Evolutionary conservation across 768 basidiomycete species (phyloP).

Genomic region (Royoungia palumana): DNA sequence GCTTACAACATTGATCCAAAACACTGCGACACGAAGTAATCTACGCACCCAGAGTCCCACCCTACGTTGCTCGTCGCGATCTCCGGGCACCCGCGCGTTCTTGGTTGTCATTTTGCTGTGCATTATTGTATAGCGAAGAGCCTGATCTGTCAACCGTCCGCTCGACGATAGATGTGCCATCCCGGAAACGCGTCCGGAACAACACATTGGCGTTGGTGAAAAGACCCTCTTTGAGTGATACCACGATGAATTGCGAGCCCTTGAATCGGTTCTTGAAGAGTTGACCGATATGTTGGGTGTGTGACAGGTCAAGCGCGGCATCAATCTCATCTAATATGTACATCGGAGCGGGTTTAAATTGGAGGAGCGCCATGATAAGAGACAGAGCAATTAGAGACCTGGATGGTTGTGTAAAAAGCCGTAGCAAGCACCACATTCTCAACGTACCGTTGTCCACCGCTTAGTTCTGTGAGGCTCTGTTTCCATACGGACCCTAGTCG

Average conservation of each 20-base stretch:
- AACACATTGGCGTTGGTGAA: constrained; percentile 98
- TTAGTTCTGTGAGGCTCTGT: constrained; percentile 93
- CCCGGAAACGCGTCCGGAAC: constrained; percentile 89
- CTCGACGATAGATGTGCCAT: constrained; percentile 91
- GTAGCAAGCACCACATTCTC: background rate
- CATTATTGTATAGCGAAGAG: constrained; percentile 39
- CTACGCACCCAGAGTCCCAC: background rate
- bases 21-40: background rate
- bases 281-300: constrained; percentile 96
- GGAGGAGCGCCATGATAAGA: constrained; percentile 97
- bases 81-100: constrained; percentile 17
- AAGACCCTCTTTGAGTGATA: constrained; percentile 92
- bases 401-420: background rate
- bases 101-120: constrained; percentile 10
- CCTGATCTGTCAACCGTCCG: constrained; percentile 66
- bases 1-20: constrained; percentile 8
- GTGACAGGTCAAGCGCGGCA: constrained; percentile 92
- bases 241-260: constrained; percentile 97
- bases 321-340: constrained; percentile 99
- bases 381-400: constrained; percentile 98
- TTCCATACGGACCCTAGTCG: constrained; percentile 96
- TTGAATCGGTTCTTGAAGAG: constrained; percentile 98
- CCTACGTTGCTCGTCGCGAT: constrained; percentile 14
- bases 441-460: constrained; percentile 90
- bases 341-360: constrained; percentile 99